These are phyloP conservation scores for Metschnikowia vanudenii DNA, from an alignment of 805 yeast species.

Conservation along the genomic window DNA sequence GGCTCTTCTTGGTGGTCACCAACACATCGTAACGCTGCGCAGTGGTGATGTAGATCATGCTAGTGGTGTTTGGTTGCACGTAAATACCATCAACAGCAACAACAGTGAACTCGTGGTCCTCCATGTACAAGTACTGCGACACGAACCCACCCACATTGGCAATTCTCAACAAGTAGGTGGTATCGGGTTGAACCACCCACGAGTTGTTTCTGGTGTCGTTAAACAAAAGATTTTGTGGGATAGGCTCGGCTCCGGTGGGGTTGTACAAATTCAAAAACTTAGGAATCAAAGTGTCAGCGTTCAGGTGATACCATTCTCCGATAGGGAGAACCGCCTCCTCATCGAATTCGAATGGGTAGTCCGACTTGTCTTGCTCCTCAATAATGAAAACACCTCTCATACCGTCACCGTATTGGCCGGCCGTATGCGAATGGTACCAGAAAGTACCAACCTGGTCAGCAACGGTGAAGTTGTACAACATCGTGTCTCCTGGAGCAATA, in stretches of 20 bases:
- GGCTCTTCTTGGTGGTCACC: conserved; percentile 64
- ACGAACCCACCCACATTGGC: conserved; percentile 89
- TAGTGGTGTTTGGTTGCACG: conserved; percentile 71
- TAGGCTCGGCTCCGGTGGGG: conserved; percentile 98
- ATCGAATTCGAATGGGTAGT: conserved; percentile 71
- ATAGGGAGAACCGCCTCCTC: conserved; percentile 70
- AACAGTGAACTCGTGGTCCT: conserved; percentile 81
- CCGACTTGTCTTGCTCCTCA: conserved; percentile 48
- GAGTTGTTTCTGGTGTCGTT: conserved; percentile 78
- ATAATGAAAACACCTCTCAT: conserved; percentile 78
- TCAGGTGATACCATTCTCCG: conserved; percentile 86
- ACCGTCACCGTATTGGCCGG: conserved; percentile 93
- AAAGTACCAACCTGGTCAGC: conserved; percentile 81
- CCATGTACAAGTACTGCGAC: conserved; percentile 84
- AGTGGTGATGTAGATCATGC: conserved; percentile 72
- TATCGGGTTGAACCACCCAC: conserved; percentile 80
- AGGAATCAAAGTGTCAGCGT: conserved; percentile 49
- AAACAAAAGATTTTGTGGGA: conserved; percentile 77
- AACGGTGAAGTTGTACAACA: conserved; percentile 85
- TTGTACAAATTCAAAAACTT: conserved; percentile 69
- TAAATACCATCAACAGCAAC: conserved; percentile 92
- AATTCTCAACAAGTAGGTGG: conserved; percentile 77
- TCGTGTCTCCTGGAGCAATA: conserved; percentile 71
- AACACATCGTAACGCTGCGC: conserved; percentile 91
- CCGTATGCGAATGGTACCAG: conserved; percentile 97